Evolutionary conservation across 2,329 filamentous ascomycete genomes (phyloP).

Genomic region (Aspergillus ustus): DNA sequence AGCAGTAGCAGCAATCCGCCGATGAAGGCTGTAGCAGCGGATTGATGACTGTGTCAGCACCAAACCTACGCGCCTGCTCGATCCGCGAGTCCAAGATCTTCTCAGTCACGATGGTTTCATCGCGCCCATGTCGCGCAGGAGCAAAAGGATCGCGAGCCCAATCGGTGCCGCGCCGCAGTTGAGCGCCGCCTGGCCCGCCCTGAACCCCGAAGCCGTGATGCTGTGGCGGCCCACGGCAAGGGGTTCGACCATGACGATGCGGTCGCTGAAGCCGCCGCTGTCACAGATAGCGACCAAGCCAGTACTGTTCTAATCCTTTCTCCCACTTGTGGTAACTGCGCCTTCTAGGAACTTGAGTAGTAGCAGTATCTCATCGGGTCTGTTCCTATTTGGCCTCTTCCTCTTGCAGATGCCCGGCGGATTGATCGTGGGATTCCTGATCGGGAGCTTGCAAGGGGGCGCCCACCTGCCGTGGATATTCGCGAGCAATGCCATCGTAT

Average conservation of each 20-base stretch:
- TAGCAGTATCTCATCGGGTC: not conserved
- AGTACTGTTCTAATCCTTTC: too few relatives aligned
- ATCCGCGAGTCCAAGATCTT: not conserved
- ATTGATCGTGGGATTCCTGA: conserved; percentile 44
- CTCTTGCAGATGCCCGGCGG: too few relatives aligned
- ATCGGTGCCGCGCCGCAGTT: not conserved
- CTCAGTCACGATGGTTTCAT: not conserved
- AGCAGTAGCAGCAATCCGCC: too few relatives aligned
- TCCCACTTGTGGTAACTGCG: too few relatives aligned
- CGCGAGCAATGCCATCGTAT: conserved; percentile 45
- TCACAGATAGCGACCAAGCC: too few relatives aligned
- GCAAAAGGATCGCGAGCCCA: not conserved
- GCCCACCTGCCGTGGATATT: conserved; percentile 48
- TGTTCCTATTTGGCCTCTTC: conserved; percentile 3
- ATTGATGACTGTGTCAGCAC: not conserved
- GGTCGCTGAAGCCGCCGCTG: too few relatives aligned
- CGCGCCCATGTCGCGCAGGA: not conserved
- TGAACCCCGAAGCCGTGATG: not conserved
- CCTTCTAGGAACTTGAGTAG: too few relatives aligned
- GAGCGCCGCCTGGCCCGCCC: not conserved
- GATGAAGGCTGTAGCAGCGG: not conserved
- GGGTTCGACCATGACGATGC: not conserved
- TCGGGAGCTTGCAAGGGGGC: conserved; percentile 49
- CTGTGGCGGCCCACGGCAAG: conserved; percentile 2
- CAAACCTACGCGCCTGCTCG: not conserved